These are phyloP conservation scores for Penicillium sp. DNA, from an alignment of 2,329 filamentous ascomycete species.

Conservation along the genomic window DNA sequence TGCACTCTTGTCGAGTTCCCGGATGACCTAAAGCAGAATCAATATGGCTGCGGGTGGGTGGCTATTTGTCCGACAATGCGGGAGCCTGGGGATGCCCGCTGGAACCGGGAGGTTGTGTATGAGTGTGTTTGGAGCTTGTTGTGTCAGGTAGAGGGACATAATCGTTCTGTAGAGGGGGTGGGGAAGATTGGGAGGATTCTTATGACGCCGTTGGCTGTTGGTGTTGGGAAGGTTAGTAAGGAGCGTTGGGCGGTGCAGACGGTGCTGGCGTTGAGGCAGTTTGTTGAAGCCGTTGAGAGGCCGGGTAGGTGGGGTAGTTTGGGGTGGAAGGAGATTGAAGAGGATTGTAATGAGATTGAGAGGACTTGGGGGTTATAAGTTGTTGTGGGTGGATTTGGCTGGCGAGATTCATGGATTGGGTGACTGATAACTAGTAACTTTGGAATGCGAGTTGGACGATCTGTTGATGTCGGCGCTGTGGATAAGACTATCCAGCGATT, in stretches of 20 bases:
- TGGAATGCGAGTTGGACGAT: too few relatives aligned
- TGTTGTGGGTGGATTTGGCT: neutral
- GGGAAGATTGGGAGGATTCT: conserved; percentile 45
- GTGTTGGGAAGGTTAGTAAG: conserved; percentile 46
- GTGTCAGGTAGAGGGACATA: conserved; percentile 50
- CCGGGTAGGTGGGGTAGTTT: conserved; percentile 45
- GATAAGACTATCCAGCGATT: too few relatives aligned
- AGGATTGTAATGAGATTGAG: conserved; percentile 25
- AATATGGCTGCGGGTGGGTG: conserved; percentile 45
- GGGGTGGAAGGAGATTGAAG: conserved; percentile 36
- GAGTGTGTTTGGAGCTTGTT: conserved; percentile 55
- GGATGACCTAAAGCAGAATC: conserved; percentile 39
- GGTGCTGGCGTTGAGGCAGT: conserved; percentile 54
- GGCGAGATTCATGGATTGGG: too few relatives aligned
- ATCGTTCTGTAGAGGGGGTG: conserved; percentile 25
- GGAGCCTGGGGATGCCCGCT: conserved; percentile 43
- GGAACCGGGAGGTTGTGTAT: conserved; percentile 55
- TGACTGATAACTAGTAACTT: too few relatives aligned
- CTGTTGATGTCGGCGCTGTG: too few relatives aligned
- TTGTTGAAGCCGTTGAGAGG: conserved; percentile 46
- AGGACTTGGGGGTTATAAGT: conserved; percentile 14
- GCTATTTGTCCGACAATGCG: conserved; percentile 57
- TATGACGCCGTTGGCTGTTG: conserved; percentile 55
- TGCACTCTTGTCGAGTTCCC: conserved; percentile 52
- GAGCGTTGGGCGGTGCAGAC: conserved; percentile 52